Evolutionary conservation across 768 basidiomycete species (phyloP).

Genomic region (Trametes cinnabarina): DNA sequence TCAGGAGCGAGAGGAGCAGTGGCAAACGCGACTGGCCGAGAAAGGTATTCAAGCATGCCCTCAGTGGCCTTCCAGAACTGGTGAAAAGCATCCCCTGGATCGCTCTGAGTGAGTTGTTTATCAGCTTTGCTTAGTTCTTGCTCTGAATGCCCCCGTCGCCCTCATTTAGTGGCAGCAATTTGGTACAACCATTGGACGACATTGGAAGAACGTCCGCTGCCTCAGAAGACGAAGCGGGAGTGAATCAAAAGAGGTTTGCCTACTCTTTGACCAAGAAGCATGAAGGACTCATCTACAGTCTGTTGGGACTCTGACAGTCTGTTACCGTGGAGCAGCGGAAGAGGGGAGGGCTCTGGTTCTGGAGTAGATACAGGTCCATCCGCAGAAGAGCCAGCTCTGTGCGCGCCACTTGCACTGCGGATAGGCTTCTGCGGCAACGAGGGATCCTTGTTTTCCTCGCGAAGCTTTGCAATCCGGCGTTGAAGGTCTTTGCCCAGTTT

Average conservation of each 20-base stretch:
- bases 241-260: neutral
- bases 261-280: conserved; percentile 77
- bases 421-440: conserved; percentile 60
- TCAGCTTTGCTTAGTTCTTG: neutral
- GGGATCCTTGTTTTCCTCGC: conserved; percentile 77
- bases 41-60: conserved; percentile 82
- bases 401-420: conserved; percentile 25
- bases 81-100: conserved; percentile 84
- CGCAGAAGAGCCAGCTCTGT: conserved; percentile 15
- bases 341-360: conserved; percentile 40
- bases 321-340: conserved; percentile 48
- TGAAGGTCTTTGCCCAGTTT: conserved; percentile 72
- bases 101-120: conserved; percentile 30
- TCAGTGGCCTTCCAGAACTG: conserved; percentile 89
- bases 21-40: conserved; percentile 78
- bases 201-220: too few relatives aligned
- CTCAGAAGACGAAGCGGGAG: neutral
- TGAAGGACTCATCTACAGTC: conserved; percentile 84
- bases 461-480: conserved; percentile 66
- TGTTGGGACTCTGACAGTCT: conserved; percentile 46
- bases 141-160: too few relatives aligned
- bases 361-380: conserved; percentile 22
- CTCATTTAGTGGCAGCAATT: too few relatives aligned
- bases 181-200: too few relatives aligned
- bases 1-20: conserved; percentile 66